phyloP scores from a whole-genome alignment of 108 stramenopile species.

The Discostella pseudostelligera region DNA sequence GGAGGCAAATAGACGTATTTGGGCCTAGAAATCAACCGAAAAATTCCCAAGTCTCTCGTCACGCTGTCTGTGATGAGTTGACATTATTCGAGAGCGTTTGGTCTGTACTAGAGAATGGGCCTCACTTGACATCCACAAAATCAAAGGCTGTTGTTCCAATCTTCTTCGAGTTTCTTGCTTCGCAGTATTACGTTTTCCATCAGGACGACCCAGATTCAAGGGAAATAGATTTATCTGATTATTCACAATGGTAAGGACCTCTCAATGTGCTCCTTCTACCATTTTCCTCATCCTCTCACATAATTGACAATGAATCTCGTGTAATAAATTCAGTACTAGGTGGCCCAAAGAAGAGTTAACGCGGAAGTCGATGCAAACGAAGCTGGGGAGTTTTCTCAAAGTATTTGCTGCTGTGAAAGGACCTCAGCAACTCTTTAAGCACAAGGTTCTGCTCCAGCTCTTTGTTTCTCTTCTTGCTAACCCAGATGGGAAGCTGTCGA shows the following conservation, averaged over 20 bases:
- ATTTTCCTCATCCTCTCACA: not conserved
- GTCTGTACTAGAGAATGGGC: conserved; percentile 62
- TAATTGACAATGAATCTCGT: not conserved
- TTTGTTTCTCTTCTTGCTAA: conserved; percentile 65
- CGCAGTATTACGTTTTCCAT: conserved; percentile 72
- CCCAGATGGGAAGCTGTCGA: conserved; percentile 58
- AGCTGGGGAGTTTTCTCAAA: conserved; percentile 65
- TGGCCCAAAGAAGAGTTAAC: conserved; percentile 46
- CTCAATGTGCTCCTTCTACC: not conserved
- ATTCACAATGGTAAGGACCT: conserved; percentile 22
- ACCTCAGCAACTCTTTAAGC: conserved; percentile 74
- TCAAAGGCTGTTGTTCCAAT: conserved; percentile 75
- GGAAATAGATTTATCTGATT: conserved; percentile 54
- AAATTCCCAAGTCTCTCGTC: conserved; percentile 52
- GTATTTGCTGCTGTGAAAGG: conserved; percentile 76
- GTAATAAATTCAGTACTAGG: not conserved
- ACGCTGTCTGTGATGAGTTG: conserved; percentile 50
- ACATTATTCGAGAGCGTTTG: conserved; percentile 63
- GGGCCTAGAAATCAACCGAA: conserved; percentile 19
- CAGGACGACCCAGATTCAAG: conserved; percentile 66
- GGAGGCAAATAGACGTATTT: conserved; percentile 51
- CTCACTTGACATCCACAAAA: conserved; percentile 60
- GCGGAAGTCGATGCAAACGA: conserved; percentile 49
- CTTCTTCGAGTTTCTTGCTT: conserved; percentile 72
- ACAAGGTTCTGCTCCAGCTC: conserved; percentile 52